phyloP scores from a whole-genome alignment of 1,139 yeast species.

The Nakaseomyces uthaithaninus region DNA sequence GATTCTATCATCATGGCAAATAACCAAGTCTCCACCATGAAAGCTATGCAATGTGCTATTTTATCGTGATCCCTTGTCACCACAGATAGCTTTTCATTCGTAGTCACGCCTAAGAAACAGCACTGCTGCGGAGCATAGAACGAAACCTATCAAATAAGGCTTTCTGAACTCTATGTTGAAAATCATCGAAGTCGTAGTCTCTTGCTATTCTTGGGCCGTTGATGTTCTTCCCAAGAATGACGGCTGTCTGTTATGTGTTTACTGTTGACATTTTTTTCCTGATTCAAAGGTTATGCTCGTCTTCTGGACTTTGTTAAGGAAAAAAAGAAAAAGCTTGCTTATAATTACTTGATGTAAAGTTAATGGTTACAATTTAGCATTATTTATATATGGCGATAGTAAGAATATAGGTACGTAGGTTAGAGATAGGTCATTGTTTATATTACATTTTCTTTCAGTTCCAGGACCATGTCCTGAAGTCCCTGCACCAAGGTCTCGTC shows the following conservation, averaged over 20 bases:
- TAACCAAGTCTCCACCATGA: slow-evolving; percentile 41
- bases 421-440: slow-evolving; percentile 7
- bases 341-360: too few relatives aligned
- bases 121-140: slow-evolving; percentile 15
- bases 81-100: slow-evolving; percentile 40
- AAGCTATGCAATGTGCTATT: slow-evolving; percentile 42
- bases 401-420: too few relatives aligned
- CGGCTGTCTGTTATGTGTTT: too few relatives aligned
- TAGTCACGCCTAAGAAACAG: slow-evolving; percentile 31
- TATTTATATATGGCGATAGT: too few relatives aligned
- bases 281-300: too few relatives aligned
- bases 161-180: slow-evolving; percentile 10
- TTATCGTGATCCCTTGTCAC: slow-evolving; percentile 45
- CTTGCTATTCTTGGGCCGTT: too few relatives aligned
- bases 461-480: slow-evolving; percentile 25
- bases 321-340: too few relatives aligned
- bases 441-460: slow-evolving; percentile 16
- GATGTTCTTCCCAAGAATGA: too few relatives aligned
- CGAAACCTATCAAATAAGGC: slow-evolving; percentile 20
- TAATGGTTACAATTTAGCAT: too few relatives aligned
- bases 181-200: not conserved
- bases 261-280: too few relatives aligned
- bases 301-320: too few relatives aligned
- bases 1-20: slow-evolving; percentile 35
- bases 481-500: slow-evolving; percentile 26